Percentiles rank a stretch among this genome's conserved stretches.
phyloP scores from a whole-genome alignment of 306 rosid genomes.

The Corylus americana region DNA sequence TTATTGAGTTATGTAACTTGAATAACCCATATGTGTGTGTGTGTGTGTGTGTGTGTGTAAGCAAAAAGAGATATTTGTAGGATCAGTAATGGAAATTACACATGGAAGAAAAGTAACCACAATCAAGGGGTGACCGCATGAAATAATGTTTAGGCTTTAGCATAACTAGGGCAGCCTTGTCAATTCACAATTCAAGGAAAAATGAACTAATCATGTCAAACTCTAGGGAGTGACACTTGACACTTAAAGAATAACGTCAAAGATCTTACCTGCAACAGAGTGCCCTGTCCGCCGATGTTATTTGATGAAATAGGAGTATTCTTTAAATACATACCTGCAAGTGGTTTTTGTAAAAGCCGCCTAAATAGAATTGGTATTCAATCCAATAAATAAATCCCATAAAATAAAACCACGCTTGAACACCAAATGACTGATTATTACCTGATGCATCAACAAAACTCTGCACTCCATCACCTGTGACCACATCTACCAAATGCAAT shows the following conservation, averaged over 20 bases:
- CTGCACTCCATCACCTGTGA: constrained; percentile 58
- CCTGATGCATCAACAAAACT: constrained; percentile 60
- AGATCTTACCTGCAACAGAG: constrained; percentile 68
- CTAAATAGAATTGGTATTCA: constrained; percentile 4
- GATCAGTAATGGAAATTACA: background rate
- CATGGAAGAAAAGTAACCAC: background rate
- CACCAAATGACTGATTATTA: constrained; percentile 36
- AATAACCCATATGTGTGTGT: too few species aligned
- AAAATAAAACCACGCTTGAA: constrained; percentile 22
- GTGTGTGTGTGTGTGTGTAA: too few species aligned
- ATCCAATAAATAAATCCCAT: constrained; percentile 12
- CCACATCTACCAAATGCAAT: constrained; percentile 77
- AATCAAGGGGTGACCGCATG: background rate
- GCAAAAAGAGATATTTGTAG: background rate
- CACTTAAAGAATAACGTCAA: constrained; percentile 29
- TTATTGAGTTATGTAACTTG: too few species aligned
- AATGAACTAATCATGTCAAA: constrained; percentile 3
- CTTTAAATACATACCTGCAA: constrained; percentile 69
- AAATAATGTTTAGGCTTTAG: background rate
- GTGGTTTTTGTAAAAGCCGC: constrained; percentile 21
- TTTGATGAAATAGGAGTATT: constrained; percentile 61
- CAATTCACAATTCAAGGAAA: constrained; percentile 16
- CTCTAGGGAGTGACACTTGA: constrained; percentile 17
- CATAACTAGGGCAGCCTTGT: background rate
- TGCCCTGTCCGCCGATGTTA: constrained; percentile 56